Percentiles rank a stretch among this genome's conserved stretches.
Evolutionary conservation across 306 rosid species (phyloP).

Genomic region (Acacia crassicarpa): DNA sequence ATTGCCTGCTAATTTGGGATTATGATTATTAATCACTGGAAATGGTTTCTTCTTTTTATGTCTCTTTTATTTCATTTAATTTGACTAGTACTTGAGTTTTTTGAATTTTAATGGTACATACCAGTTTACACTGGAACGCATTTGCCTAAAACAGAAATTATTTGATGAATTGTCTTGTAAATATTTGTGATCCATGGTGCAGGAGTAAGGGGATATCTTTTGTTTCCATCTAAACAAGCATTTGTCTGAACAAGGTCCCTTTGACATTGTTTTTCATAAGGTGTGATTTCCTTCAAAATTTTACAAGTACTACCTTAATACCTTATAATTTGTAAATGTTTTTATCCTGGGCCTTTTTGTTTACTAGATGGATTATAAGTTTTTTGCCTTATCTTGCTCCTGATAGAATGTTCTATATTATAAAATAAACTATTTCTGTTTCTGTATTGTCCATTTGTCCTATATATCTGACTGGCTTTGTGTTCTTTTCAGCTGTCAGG

Average conservation of each 20-base stretch:
- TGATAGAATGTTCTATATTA: conserved; percentile 7
- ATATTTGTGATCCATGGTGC: conserved; percentile 23
- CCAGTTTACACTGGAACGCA: neutral
- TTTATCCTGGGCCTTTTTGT: neutral
- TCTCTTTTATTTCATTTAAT: neutral
- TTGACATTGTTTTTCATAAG: conserved; percentile 52
- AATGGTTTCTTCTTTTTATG: neutral
- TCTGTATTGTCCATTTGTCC: conserved; percentile 17
- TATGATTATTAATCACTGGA: neutral
- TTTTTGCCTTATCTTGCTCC: conserved; percentile 9
- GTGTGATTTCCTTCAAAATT: conserved; percentile 27
- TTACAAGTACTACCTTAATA: neutral
- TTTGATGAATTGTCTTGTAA: neutral
- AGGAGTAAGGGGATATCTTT: conserved; percentile 52
- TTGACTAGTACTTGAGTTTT: neutral
- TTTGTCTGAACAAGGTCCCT: conserved; percentile 53
- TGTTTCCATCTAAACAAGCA: conserved; percentile 46
- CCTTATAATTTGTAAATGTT: conserved; percentile 14
- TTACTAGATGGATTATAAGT: neutral
- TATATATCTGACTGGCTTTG: conserved; percentile 31
- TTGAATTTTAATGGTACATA: neutral
- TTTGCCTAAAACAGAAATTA: conserved; percentile 7
- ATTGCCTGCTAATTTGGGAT: conserved; percentile 26
- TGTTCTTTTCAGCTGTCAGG: conserved; percentile 47
- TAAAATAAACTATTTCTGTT: conserved; percentile 10